Percentiles rank a stretch among this genome's conserved stretches.
Evolutionary conservation across 352 stramenopile species (phyloP).

Genomic region (Phytophthora colocasiae): DNA sequence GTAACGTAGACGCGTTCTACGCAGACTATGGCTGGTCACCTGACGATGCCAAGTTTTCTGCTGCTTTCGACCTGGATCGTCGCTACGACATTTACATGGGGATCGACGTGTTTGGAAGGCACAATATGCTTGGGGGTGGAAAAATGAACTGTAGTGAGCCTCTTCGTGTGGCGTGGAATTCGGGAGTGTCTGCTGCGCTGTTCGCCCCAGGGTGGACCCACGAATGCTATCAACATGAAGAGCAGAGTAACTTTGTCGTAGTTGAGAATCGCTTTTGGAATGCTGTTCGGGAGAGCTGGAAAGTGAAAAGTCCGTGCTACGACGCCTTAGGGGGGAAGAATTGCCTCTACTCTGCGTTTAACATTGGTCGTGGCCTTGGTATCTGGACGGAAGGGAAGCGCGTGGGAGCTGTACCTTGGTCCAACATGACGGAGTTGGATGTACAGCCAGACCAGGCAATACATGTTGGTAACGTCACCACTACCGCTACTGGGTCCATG

Average conservation of each 20-base stretch:
- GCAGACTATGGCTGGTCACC: constrained; percentile 57
- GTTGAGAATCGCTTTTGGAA: constrained; percentile 49
- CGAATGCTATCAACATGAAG: constrained; percentile 46
- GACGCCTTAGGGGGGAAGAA: constrained; percentile 43
- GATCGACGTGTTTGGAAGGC: constrained; percentile 58
- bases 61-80: constrained; percentile 47
- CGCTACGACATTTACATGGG: constrained; percentile 71
- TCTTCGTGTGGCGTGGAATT: constrained; percentile 45
- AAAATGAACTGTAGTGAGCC: constrained; percentile 44
- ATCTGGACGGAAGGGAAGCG: constrained; percentile 39
- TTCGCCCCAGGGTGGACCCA: constrained; percentile 51
- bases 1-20: constrained; percentile 56
- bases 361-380: constrained; percentile 37
- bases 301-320: constrained; percentile 42
- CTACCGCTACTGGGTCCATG: constrained; percentile 35
- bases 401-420: constrained; percentile 23
- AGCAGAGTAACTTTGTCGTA: constrained; percentile 30
- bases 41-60: constrained; percentile 52
- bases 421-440: constrained; percentile 47
- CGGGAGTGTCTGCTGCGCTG: constrained; percentile 46
- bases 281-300: constrained; percentile 40
- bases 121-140: constrained; percentile 45
- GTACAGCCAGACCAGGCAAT: constrained; percentile 37
- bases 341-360: constrained; percentile 49
- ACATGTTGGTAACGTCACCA: constrained; percentile 36